Base-by-base conservation (phyloP, 148 eudicot species). In the Pouteria glomerata region DNA sequence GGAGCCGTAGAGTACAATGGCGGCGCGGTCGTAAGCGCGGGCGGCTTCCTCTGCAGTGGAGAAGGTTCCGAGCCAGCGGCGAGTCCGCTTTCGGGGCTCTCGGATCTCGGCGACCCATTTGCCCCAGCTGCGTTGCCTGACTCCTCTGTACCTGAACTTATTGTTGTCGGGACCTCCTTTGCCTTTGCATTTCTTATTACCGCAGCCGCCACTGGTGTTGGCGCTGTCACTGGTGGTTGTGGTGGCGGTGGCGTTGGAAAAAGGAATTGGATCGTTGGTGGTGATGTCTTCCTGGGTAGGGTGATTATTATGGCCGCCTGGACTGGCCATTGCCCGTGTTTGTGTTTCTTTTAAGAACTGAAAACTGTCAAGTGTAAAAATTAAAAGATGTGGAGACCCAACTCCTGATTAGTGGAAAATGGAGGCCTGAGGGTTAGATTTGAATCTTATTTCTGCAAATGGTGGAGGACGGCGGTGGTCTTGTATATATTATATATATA, bases 101-200 rank as follows among this genome's bases (percentile, higher is more conserved):
- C 98, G 88, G 82, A 93, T 93, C 85, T 93, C 98, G 1, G 96
- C 98, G 0, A 93, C 98, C 98, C 98, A 93, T 33, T 93, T 93
- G 2, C 98, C 98, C 98, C 98, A 90, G 81, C 96, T 90, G 1
- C 98, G 90, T 50, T 93, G 98, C 2, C 98, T 74, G 12, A 93
- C 98, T 0, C 98, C 98, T 8, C 98, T 71, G 77, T 88, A 93
- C 13, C 86, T 86, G 77, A 89, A 89, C 77, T 87, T 91, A 44
- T 35, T 74, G 74, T 89, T 91, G 61, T 91, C 97, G 0, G 97
- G 93, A 0, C 97, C 94, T 1, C 97, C 97, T 63, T 89, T 91
- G 19, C 94, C 87, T 1, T 85, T 76, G 6, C 83, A 83, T 3
- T 82, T 51, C 21, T 42, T 50, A 0, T 48, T 15, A 26, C 19